Percentiles rank a stretch among this genome's conserved stretches.
Conservation (phyloP, 305 asterid species). For the Caryopteris hybrid region DNA sequence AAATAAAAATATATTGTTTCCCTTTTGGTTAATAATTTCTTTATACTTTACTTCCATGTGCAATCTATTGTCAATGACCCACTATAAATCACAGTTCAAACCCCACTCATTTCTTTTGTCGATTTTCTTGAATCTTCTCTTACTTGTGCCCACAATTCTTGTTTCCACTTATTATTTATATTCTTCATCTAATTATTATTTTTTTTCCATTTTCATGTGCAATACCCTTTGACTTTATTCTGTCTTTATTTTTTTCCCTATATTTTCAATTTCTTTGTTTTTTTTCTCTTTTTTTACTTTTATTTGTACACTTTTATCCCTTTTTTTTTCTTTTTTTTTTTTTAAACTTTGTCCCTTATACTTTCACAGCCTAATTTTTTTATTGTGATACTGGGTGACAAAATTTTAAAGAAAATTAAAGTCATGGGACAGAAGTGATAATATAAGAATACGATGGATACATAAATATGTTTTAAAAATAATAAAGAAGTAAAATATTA, state of each 20-base stretch:
- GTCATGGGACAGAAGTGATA: no score
- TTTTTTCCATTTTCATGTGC: neutral
- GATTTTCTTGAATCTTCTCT: neutral
- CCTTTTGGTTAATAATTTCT: neutral
- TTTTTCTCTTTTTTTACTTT: neutral
- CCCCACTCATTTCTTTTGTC: neutral
- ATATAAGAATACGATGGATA: no score
- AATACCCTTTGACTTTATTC: neutral
- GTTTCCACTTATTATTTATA: neutral
- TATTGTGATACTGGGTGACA: no score
- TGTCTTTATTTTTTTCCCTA: no score
- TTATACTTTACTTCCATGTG: conserved; percentile 10
- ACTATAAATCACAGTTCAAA: neutral
- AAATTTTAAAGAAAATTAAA: no score
- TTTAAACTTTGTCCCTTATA: no score
- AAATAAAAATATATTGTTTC: neutral
- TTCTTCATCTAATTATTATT: conserved; percentile 6
- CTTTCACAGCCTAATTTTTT: no score
- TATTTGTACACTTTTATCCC: no score
- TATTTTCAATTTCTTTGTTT: neutral
- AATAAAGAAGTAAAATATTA: no score
- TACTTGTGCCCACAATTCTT: neutral
- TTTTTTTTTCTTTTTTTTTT: no score
- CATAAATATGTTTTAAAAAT: no score
- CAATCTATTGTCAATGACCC: neutral